Base-by-base conservation (phyloP, 176 grass and related monocot genomes). In the Musa schizocarpa region DNA sequence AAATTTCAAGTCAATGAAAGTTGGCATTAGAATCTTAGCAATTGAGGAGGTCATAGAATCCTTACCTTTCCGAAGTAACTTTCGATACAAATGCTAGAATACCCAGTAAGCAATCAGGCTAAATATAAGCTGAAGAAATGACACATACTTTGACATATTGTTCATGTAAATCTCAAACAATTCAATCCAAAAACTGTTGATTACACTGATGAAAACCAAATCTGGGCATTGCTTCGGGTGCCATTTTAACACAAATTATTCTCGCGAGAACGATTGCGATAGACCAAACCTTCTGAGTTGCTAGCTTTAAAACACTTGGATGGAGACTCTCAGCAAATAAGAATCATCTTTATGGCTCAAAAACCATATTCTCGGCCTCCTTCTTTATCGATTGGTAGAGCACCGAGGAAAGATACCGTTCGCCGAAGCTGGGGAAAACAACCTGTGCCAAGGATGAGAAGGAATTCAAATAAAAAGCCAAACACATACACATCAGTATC, bases 351-450 rank as follows among this genome's bases (percentile, higher is more conserved):
- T 25, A 70, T 50, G 68, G 68, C 43, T 70, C 68, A 70, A 70
- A 70, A 70, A 70, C 68, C 68, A 70, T 70, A 20, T 70, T 70
- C 68, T 70, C 68, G 2, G 68, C 68, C 16, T 70, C 68, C 48
- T 70, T 70, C 68, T 70, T 70, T 25, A 70, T 70, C 12, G 68
- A 70, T 48, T 70, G 75, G 75, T 52, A 77, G 59, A 77, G 75
- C 34, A 77, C 75, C 9, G 75, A 77, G 48, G 75, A 77, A 64
- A 77, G 75, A 24, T 77, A 77, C 4, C 75, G 75, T 25, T 77
- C 75, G 3, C 75, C 75, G 23, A 77, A 77, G 75, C 75, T 77
- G 6, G 75, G 75, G 43, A 77, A 77, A 21, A 77, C 9, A 48
- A 78, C 68, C 68, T 70, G 48, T 19, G 1, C 19, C 43, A 43